These are phyloP conservation scores for Kodamaea nitidulidarum DNA, from an alignment of 805 yeast genomes.

Conservation along the genomic window DNA sequence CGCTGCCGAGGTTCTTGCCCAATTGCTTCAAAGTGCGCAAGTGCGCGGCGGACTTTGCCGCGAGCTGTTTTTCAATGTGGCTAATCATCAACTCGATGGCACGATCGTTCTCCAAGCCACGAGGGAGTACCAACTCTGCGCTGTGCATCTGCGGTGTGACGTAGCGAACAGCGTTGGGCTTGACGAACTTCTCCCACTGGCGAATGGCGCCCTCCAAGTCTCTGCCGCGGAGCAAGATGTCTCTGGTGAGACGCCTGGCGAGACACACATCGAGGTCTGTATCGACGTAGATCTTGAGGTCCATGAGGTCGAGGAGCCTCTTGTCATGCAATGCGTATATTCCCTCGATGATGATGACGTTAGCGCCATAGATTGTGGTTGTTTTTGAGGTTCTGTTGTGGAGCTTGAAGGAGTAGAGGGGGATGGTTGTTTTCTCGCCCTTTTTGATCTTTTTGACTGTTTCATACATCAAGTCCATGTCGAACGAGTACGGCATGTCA, in stretches of 20 bases:
- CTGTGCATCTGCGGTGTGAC: conserved; percentile 71
- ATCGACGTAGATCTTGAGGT: conserved; percentile 84
- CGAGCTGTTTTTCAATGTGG: conserved; percentile 72
- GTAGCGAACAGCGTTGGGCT: conserved; percentile 79
- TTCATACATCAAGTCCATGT: conserved; percentile 64
- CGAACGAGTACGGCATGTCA: conserved; percentile 83
- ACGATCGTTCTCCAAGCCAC: conserved; percentile 76
- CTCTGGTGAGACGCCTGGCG: conserved; percentile 83
- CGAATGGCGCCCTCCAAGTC: conserved; percentile 75
- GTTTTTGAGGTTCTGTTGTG: conserved; percentile 64
- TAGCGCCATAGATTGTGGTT: conserved; percentile 87
- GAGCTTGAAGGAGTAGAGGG: conserved; percentile 58
- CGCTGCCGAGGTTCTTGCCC: conserved; percentile 27
- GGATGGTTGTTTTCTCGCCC: conserved; percentile 50
- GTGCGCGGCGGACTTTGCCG: conserved; percentile 63
- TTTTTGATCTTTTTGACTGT: conserved; percentile 63
- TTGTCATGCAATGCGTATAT: conserved; percentile 75
- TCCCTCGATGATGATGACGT: conserved; percentile 90
- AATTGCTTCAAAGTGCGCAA: conserved; percentile 56
- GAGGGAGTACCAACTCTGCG: conserved; percentile 88
- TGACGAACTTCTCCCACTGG: conserved; percentile 90
- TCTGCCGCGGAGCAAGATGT: conserved; percentile 80
- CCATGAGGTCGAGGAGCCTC: conserved; percentile 70
- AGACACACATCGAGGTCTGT: conserved; percentile 92
- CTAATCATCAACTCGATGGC: conserved; percentile 78